Evolutionary conservation across 2,329 filamentous ascomycete species (phyloP).

Genomic region (Talaromyces funiculosus): DNA sequence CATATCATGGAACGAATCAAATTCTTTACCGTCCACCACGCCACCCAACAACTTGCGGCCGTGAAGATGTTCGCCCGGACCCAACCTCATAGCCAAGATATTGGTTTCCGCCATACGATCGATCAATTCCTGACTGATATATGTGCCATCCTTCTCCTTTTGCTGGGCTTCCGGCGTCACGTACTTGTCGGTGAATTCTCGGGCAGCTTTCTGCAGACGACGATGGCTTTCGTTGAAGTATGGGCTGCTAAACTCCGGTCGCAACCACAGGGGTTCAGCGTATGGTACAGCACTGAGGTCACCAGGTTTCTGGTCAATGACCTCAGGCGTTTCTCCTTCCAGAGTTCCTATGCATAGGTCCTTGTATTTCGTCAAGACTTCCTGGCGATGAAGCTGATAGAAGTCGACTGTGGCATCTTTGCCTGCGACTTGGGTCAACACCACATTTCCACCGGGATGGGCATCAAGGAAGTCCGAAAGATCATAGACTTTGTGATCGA

Average conservation of each 20-base stretch:
- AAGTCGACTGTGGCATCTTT: slow-evolving; percentile 76
- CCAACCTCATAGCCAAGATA: slow-evolving; percentile 74
- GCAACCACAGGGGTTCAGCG: slow-evolving; percentile 77
- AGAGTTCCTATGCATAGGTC: slow-evolving; percentile 69
- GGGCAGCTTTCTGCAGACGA: slow-evolving; percentile 61
- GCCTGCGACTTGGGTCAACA: slow-evolving; percentile 74
- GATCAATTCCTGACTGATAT: slow-evolving; percentile 65
- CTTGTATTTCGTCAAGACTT: slow-evolving; percentile 77
- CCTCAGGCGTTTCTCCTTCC: slow-evolving; percentile 66
- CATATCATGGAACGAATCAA: slow-evolving; percentile 82
- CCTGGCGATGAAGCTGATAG: slow-evolving; percentile 88
- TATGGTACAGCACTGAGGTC: slow-evolving; percentile 75
- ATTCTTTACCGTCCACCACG: slow-evolving; percentile 69
- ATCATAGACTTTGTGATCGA: slow-evolving; percentile 85
- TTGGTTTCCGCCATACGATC: slow-evolving; percentile 70
- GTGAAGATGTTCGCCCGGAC: slow-evolving; percentile 75
- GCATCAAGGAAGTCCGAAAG: slow-evolving; percentile 78
- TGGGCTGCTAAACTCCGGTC: slow-evolving; percentile 67
- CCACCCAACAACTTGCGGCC: slow-evolving; percentile 64
- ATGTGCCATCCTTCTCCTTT: slow-evolving; percentile 67
- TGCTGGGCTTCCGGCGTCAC: slow-evolving; percentile 69
- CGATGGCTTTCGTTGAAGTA: slow-evolving; percentile 75
- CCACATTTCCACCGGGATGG: slow-evolving; percentile 75
- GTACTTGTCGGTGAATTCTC: slow-evolving; percentile 67
- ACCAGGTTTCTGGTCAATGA: slow-evolving; percentile 63